Evolutionary conservation across 2,329 filamentous ascomycete genomes (phyloP).

Genomic region (Xylariaceae sp.): DNA sequence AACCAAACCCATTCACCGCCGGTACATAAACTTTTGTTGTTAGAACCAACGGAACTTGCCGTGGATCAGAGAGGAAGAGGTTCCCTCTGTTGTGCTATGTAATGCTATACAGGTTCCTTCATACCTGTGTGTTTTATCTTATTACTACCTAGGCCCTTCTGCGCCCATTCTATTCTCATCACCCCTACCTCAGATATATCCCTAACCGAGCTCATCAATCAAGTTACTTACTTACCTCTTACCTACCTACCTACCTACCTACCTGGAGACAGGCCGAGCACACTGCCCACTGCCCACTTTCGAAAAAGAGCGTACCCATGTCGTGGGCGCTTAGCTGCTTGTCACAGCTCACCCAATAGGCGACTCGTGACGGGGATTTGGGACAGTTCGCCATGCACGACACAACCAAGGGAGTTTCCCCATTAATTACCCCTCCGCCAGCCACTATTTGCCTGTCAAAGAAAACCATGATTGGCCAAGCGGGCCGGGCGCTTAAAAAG

Average conservation of each 20-base stretch:
- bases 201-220: too few relatives aligned
- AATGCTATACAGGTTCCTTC: too few relatives aligned
- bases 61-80: not conserved
- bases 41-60: not conserved
- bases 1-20: conserved; percentile 22
- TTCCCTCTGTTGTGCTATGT: too few relatives aligned
- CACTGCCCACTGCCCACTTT: too few relatives aligned
- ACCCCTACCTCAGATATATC: too few relatives aligned
- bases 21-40: conserved; percentile 7
- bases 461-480: conserved; percentile 16
- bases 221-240: too few relatives aligned
- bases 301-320: too few relatives aligned
- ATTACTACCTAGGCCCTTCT: too few relatives aligned
- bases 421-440: conserved; percentile 25
- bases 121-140: too few relatives aligned
- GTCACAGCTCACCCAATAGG: conserved; percentile 21
- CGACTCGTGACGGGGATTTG: conserved; percentile 12
- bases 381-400: conserved; percentile 22
- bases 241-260: too few relatives aligned
- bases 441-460: conserved; percentile 7
- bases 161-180: too few relatives aligned
- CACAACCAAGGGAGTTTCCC: conserved; percentile 10
- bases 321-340: conserved; percentile 29
- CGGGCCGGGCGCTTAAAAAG: conserved; percentile 29
- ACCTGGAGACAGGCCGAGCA: too few relatives aligned